Base-by-base conservation (phyloP, 352 stramenopile species). In the Aphanomyces astaci region DNA sequence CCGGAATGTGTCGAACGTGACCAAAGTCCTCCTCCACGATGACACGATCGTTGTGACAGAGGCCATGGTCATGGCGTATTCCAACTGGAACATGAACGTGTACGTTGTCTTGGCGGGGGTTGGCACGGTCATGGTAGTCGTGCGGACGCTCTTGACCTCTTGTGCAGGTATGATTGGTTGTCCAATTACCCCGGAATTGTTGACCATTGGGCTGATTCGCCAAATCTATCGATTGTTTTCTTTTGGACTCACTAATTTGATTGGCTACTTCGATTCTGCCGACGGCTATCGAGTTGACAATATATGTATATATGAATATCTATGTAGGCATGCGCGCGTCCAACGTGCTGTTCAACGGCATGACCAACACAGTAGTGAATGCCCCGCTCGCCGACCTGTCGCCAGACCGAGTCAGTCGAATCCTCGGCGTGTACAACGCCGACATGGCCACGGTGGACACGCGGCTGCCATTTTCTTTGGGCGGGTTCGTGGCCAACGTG, bases 41-140 rank as follows among this genome's bases (percentile, higher is more conserved):
- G 48, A 59, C 51, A 59, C 51, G 24, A 59, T 59, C 30, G 51
- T 59, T 17, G 22, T 59, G 25, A 39, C 51, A 9, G 30, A 59
- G 9, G 51, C 30, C 24, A 30, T 33, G 30, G 51, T 59, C 5
- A 19, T 39, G 7, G 51, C 51, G 7, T 59, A 59, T n/a, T 59
- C 51, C 4, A 59, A 59, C 17, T 52, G 31, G 19, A 46, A 65
- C 36, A 53, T 65, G 56, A 11, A 65, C 46, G 56, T 65, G 15
- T 65, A 65, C 28, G 56, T 36, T 13, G 39, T 53, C 4, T 28
- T 65, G 11, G 56, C 56, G 7, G 11, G 11, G 7, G 30, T 11
- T 2, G 39, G 56, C 28, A 31, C 32, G 5, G 2, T 36, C 56
- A 65, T 65, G 56, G 56, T 65, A 5, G 33, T 65, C 39, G 46